Percentiles rank a stretch among this genome's conserved stretches.
phyloP scores from a whole-genome alignment of 495 filamentous ascomycete species.

The Usnea hakonensis region DNA sequence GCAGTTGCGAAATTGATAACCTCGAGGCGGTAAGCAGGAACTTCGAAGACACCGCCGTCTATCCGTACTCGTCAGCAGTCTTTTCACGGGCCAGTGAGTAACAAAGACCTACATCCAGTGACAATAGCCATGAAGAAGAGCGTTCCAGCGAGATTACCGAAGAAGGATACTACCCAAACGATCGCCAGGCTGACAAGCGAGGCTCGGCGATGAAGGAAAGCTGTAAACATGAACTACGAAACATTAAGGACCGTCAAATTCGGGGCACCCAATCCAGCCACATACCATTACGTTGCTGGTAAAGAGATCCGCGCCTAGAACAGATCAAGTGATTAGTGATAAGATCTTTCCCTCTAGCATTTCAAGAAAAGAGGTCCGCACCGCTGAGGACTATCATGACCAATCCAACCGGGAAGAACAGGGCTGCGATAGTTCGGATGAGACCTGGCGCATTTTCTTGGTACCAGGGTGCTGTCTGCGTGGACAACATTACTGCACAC shows the following conservation, averaged over 20 bases:
- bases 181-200: slow-evolving; percentile 42
- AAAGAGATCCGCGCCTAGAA: slow-evolving; percentile 41
- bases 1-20: slow-evolving; percentile 45
- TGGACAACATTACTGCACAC: slow-evolving; percentile 44
- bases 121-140: slow-evolving; percentile 53
- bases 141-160: slow-evolving; percentile 52
- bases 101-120: slow-evolving; percentile 35
- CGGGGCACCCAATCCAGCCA: neutral
- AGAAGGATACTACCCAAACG: slow-evolving; percentile 52
- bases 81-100: neutral
- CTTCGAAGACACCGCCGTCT: slow-evolving; percentile 51
- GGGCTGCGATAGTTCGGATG: slow-evolving; percentile 46
- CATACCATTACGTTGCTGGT: slow-evolving; percentile 53
- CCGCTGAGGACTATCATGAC: slow-evolving; percentile 54
- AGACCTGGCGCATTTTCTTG: slow-evolving; percentile 52
- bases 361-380: slow-evolving; percentile 4
- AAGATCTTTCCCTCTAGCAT: neutral
- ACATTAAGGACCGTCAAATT: slow-evolving; percentile 3
- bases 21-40: slow-evolving; percentile 42
- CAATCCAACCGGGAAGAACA: slow-evolving; percentile 53
- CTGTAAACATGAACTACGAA: slow-evolving; percentile 45
- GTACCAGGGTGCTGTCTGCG: slow-evolving; percentile 51
- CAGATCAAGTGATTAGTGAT: neutral
- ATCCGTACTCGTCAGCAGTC: neutral
- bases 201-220: slow-evolving; percentile 45